phyloP scores from a whole-genome alignment of 2,329 filamentous ascomycete genomes.

The Fusarium guadeloupense region DNA sequence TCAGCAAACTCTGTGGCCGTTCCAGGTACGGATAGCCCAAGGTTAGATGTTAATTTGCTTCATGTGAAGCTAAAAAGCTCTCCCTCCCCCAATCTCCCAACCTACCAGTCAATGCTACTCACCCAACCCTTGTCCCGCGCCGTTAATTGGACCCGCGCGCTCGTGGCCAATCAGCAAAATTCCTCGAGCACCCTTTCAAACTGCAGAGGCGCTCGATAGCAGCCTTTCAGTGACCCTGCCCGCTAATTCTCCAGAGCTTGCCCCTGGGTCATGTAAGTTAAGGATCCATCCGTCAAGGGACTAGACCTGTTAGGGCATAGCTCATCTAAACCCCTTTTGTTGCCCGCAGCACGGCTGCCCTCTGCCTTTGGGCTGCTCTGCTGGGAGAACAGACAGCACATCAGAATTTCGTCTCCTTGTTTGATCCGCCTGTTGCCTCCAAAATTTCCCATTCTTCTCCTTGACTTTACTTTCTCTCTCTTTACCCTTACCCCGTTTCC shows the following conservation, averaged over 20 bases:
- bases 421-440: slow-evolving; percentile 42
- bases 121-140: slow-evolving; percentile 30
- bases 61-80: slow-evolving; percentile 30
- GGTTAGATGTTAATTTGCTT: slow-evolving; percentile 27
- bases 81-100: slow-evolving; percentile 40
- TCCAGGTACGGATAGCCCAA: not conserved
- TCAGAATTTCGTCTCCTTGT: slow-evolving; percentile 48
- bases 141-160: slow-evolving; percentile 36
- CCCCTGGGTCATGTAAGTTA: slow-evolving; percentile 35
- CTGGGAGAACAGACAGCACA: slow-evolving; percentile 47
- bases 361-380: slow-evolving; percentile 40
- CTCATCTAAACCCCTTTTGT: slow-evolving; percentile 48
- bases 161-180: slow-evolving; percentile 34
- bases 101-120: slow-evolving; percentile 21
- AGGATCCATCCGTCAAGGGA: slow-evolving; percentile 26
- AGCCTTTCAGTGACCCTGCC: slow-evolving; percentile 38
- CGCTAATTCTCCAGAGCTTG: slow-evolving; percentile 45
- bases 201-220: slow-evolving; percentile 8
- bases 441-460: slow-evolving; percentile 45
- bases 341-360: slow-evolving; percentile 41
- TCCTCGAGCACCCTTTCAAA: not conserved
- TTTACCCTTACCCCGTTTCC: slow-evolving; percentile 38
- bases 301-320: slow-evolving; percentile 44
- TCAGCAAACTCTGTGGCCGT: not conserved
- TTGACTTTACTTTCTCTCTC: slow-evolving; percentile 40